These are phyloP conservation scores for Globisporangium cederbergense DNA, from an alignment of 352 stramenopile genomes.

Conservation along the genomic window DNA sequence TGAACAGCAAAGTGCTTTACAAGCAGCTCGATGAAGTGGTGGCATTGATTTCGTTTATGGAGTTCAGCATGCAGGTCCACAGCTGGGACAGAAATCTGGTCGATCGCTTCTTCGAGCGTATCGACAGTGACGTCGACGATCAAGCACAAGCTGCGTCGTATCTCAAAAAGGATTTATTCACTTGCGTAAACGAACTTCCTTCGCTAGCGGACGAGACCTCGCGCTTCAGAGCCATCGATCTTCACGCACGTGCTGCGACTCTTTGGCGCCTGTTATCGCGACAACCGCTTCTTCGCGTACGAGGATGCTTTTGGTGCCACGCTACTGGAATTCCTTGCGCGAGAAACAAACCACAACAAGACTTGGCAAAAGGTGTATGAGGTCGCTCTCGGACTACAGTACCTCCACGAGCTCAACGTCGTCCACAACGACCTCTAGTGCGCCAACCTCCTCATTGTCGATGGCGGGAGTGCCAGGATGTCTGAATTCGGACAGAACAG, in stretches of 20 bases:
- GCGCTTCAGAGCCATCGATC: background rate
- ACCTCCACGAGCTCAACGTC: constrained; percentile 19
- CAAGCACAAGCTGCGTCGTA: background rate
- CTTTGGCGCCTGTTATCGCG: background rate
- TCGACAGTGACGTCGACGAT: background rate
- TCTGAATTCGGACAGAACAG: constrained; percentile 20
- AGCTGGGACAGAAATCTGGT: background rate
- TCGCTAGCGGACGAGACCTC: background rate
- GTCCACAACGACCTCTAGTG: constrained; percentile 23
- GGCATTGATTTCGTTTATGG: background rate
- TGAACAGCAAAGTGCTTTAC: background rate
- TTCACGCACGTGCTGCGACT: constrained; percentile 3
- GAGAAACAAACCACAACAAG: constrained; percentile 62
- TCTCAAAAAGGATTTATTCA: background rate
- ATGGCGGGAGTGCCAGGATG: constrained; percentile 21
- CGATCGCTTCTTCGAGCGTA: background rate
- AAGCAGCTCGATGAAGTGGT: constrained; percentile 3
- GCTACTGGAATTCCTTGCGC: constrained; percentile 41
- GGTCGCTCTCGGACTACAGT: constrained; percentile 19
- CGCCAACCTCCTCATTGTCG: constrained; percentile 23
- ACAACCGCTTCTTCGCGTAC: constrained; percentile 9
- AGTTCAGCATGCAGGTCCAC: background rate
- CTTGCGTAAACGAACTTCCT: background rate
- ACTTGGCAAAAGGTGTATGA: constrained; percentile 23
- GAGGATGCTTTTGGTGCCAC: background rate